Evolutionary conservation across 495 filamentous ascomycete species (phyloP).

Genomic region (Annulohypoxylon nitens): DNA sequence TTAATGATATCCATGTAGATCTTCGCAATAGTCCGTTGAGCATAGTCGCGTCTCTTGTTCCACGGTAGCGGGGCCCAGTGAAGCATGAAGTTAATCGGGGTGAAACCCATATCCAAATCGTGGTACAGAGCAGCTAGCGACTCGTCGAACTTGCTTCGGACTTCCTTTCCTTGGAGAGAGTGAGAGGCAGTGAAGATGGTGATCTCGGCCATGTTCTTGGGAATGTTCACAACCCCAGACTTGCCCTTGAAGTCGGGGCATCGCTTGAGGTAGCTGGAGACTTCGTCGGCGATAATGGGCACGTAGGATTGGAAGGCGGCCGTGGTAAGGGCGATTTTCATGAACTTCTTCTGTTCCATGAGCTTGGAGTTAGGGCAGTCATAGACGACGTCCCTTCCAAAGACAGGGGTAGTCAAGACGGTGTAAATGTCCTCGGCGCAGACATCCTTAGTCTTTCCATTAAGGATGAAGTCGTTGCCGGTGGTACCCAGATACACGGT

Average conservation of each 20-base stretch:
- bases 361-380: slow-evolving; percentile 89
- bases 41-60: slow-evolving; percentile 82
- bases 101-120: slow-evolving; percentile 87
- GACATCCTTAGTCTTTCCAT: slow-evolving; percentile 85
- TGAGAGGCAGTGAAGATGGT: slow-evolving; percentile 88
- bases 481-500: slow-evolving; percentile 82
- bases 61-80: slow-evolving; percentile 89
- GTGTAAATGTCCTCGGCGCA: slow-evolving; percentile 86
- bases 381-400: slow-evolving; percentile 88
- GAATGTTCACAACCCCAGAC: slow-evolving; percentile 74
- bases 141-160: slow-evolving; percentile 79
- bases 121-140: slow-evolving; percentile 82
- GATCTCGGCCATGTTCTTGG: slow-evolving; percentile 80
- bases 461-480: slow-evolving; percentile 89
- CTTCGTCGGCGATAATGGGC: slow-evolving; percentile 81
- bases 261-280: slow-evolving; percentile 74
- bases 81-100: slow-evolving; percentile 85
- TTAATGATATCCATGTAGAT: slow-evolving; percentile 84
- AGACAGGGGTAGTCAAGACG: slow-evolving; percentile 85
- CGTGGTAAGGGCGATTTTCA: slow-evolving; percentile 85
- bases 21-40: slow-evolving; percentile 79
- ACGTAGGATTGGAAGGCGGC: slow-evolving; percentile 83
- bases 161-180: slow-evolving; percentile 82
- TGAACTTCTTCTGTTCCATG: slow-evolving; percentile 90
- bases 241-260: slow-evolving; percentile 75